These are phyloP conservation scores for Pichia phayaonensis DNA, from an alignment of 805 yeast species.

Conservation along the genomic window DNA sequence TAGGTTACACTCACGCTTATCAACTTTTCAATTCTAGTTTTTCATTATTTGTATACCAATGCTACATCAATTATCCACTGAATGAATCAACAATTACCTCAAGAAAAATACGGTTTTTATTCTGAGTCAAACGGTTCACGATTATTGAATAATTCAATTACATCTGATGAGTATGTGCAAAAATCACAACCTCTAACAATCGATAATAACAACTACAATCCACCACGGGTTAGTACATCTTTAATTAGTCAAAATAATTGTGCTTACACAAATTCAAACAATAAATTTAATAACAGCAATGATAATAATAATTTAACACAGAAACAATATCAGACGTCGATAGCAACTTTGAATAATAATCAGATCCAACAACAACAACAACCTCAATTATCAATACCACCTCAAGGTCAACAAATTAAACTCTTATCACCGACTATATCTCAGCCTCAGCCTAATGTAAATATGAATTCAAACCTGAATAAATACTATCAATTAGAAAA, in stretches of 20 bases:
- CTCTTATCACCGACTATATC: neutral
- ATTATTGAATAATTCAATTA: neutral
- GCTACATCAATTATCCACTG: neutral
- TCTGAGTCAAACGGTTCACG: neutral
- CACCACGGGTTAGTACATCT: neutral
- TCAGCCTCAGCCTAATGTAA: neutral
- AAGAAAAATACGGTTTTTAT: neutral
- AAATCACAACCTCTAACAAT: neutral
- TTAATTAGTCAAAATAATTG: neutral
- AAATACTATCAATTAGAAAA: neutral
- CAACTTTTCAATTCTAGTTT: neutral
- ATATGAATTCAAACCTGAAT: neutral
- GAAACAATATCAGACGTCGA: neutral
- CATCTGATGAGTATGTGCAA: neutral
- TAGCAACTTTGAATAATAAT: neutral
- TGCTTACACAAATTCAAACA: neutral
- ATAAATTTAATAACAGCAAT: neutral
- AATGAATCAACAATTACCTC: conserved; percentile 1
- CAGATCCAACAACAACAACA: neutral
- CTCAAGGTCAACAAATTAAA: neutral
- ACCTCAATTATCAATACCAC: neutral
- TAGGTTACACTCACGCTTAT: neutral
- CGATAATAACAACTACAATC: neutral
- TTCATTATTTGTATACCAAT: neutral
- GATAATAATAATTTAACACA: neutral